phyloP scores from a whole-genome alignment of 495 filamentous ascomycete species.

The Lichenothelia convexa region DNA sequence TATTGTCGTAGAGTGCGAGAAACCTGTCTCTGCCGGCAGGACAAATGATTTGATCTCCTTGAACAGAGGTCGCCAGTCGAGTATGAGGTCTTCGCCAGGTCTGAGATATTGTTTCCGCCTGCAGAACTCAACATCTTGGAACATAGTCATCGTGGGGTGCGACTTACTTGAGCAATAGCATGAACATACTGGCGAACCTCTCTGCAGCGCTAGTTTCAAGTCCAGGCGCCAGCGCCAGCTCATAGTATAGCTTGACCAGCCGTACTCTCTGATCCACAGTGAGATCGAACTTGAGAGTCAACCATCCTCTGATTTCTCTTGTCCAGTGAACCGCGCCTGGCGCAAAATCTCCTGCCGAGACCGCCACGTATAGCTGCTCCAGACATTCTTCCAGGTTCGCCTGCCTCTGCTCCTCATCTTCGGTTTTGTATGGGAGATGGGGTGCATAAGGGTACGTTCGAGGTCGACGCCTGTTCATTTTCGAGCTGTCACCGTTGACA shows the following conservation, averaged over 20 bases:
- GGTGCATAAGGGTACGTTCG: slow-evolving; percentile 84
- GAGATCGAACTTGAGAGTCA: slow-evolving; percentile 91
- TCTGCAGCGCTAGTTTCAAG: slow-evolving; percentile 67
- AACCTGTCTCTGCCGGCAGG: slow-evolving; percentile 55
- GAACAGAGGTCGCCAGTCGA: slow-evolving; percentile 88
- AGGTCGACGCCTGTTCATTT: slow-evolving; percentile 48
- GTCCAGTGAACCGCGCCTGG: slow-evolving; percentile 95
- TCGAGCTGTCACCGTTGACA: slow-evolving; percentile 28
- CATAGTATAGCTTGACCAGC: slow-evolving; percentile 83
- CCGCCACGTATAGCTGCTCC: slow-evolving; percentile 75
- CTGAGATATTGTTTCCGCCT: slow-evolving; percentile 93
- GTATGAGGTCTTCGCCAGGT: slow-evolving; percentile 65
- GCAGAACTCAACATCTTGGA: slow-evolving; percentile 15
- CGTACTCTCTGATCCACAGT: slow-evolving; percentile 62
- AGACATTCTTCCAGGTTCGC: slow-evolving; percentile 65
- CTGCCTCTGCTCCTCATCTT: slow-evolving; percentile 55
- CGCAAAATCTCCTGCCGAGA: slow-evolving; percentile 83
- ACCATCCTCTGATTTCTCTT: slow-evolving; percentile 84
- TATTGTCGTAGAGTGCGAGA: slow-evolving; percentile 34
- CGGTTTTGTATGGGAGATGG: slow-evolving; percentile 71
- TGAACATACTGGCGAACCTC: slow-evolving; percentile 91
- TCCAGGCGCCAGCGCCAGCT: slow-evolving; percentile 78
- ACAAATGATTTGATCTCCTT: slow-evolving; percentile 80
- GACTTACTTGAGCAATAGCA: slow-evolving; percentile 72
- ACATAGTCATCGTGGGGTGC: background rate